phyloP scores from a whole-genome alignment of 2,329 filamentous ascomycete genomes.

The Septoria linicola region DNA sequence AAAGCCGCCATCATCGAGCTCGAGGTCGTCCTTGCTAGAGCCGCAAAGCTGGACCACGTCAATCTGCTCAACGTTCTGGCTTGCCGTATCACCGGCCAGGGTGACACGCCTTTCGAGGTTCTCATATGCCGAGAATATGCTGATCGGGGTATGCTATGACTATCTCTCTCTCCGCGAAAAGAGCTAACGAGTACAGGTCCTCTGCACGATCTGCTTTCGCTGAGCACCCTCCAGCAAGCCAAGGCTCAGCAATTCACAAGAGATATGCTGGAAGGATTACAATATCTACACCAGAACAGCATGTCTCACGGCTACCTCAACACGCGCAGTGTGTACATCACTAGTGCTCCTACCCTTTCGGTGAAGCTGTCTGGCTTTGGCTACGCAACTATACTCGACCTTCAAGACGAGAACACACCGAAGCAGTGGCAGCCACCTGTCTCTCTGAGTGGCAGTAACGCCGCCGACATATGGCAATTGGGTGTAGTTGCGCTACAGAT shows the following conservation, averaged over 20 bases:
- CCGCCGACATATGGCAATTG: conserved; percentile 93
- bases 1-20: conserved; percentile 33
- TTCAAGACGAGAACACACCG: conserved; percentile 37
- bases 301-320: conserved; percentile 62
- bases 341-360: conserved; percentile 23
- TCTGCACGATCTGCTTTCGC: conserved; percentile 75
- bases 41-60: conserved; percentile 72
- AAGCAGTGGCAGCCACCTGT: conserved; percentile 28
- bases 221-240: conserved; percentile 66
- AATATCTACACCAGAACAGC: conserved; percentile 81
- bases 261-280: conserved; percentile 82
- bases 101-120: conserved; percentile 25
- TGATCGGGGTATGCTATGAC: conserved; percentile 19
- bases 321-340: conserved; percentile 27
- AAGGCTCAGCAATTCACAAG: conserved; percentile 88
- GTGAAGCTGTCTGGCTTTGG: conserved; percentile 73
- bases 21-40: conserved; percentile 58
- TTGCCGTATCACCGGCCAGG: conserved; percentile 43
- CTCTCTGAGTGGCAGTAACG: conserved; percentile 42
- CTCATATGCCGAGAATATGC: conserved; percentile 33
- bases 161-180: background rate
- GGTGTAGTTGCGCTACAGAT: conserved; percentile 91
- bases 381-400: conserved; percentile 64
- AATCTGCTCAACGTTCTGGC: conserved; percentile 78
- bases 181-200: conserved; percentile 55